Base-by-base conservation (phyloP, 352 stramenopile genomes). In the Stephanocyclus meneghinianus region DNA sequence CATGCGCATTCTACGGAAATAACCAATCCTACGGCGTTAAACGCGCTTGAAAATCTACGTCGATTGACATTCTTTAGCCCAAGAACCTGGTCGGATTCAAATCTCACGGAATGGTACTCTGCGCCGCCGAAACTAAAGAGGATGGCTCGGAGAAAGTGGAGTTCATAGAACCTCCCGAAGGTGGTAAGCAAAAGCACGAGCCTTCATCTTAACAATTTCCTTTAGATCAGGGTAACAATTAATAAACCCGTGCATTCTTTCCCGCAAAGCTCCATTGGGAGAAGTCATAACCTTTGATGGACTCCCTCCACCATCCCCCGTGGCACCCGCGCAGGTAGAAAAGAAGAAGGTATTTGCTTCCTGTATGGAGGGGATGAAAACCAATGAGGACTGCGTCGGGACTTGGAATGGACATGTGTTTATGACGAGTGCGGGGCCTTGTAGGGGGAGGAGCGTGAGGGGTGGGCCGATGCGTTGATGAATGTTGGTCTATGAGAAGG, bases 61-160 rank as follows among this genome's bases (percentile, higher is more conserved):
- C 35, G 2, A 40, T 40, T 8, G 35, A 40, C 47, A 8, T 11
- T 51, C 2, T 51, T 9, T n/a, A 78, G 63, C 88, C 96, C 9
- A 96, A 96, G 72, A 99, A 99, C 84, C 89, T 99, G 11, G 95
- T 93, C 8, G 96, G 96, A 44, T 99, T 99, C 86, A 97, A 97
- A 83, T 98, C 94, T 50, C 91, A 98, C 75, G 97, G 97, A 13
- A 99, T 99, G 97, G 97, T 99, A 51, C 83, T 99, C 32, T 98
- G 96, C 76, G 97, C 96, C 5, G 90, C 56, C 2, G 87, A 93
- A 66, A 91, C 86, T 10, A 80, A 76, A 21, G 90, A 96, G 44
- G 88, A 96, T 75, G 79, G 78, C 32, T 68, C 50, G 3, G 87
- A 92, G 73, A 92, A 93, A 51, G 95, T 99, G 13, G 95, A 99